Evolutionary conservation across 129 eudicot genomes (phyloP), one percentile per base, ranked within the genome.

Genomic region (Sambucus nigra): DNA sequence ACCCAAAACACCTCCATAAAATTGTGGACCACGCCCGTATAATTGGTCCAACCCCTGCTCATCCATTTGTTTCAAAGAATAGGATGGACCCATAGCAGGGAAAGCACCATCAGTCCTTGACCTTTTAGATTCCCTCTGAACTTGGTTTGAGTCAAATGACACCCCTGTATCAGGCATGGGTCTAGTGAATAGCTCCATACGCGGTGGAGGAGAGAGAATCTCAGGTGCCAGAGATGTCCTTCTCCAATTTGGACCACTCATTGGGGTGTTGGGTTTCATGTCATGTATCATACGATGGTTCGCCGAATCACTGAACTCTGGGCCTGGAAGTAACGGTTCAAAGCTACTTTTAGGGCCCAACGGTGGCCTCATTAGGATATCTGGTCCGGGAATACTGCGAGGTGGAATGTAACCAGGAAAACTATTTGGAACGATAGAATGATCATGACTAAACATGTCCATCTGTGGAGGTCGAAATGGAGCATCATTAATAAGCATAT

Each of bases 51-150:
- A 51, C 17, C 57, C 69, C 47, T 69, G 47, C 51, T 60, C 55
- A 42, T 29, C 53, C 56, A 25, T 25, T 21, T 35, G 42, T 2
- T 35, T 35, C 13, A 35, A 35, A 13, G 76, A 57, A 47, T 35
- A 49, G 55, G 71, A 2, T 53, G 71, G 35, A 49, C 74, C 85
- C 45, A 60, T 20, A 7, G 45, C 40, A 51, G 76, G 48, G 2
- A 63, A 28, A 47, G 45, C 26, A 2, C 47, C 76, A 51, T 73
- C 93, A 53, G 71, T 51, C 78, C 98, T 85, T 40, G 80, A 47
- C 69, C 95, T 73, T 63, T 91, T 91, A 26, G 84, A 64, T 51
- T 85, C 95, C 69, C 98, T 79, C 38, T 77, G 83, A 60, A 66
- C 51, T 51, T 81, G 95, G 58, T 32, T 72, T 28, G 76, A 68